phyloP scores from a whole-genome alignment of 345 rosid species.

The Sisymbrium altissimum region DNA sequence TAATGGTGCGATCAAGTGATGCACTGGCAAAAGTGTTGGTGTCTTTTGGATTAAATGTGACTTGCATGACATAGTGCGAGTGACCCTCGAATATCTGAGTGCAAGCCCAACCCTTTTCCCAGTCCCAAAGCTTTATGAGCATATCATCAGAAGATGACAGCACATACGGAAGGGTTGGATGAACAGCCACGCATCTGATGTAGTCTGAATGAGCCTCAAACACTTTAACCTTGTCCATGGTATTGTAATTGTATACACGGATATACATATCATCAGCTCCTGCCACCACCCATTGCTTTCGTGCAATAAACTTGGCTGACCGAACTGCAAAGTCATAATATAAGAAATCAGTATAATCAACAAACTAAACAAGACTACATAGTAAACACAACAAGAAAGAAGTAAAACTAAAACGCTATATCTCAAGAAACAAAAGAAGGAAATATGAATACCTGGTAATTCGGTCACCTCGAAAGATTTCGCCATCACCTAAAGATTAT shows the following conservation, averaged over 20 bases:
- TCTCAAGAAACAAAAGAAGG: neutral
- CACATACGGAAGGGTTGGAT: constrained; percentile 89
- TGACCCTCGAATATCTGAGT: constrained; percentile 98
- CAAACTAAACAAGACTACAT: neutral
- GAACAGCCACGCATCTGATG: constrained; percentile 92
- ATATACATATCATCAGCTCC: constrained; percentile 93
- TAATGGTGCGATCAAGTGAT: constrained; percentile 89
- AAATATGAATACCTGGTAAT: constrained; percentile 61
- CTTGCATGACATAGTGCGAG: constrained; percentile 99
- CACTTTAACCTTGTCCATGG: constrained; percentile 87
- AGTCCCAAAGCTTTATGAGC: constrained; percentile 99
- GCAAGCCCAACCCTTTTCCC: constrained; percentile 98
- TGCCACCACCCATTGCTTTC: constrained; percentile 92
- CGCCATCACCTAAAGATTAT: constrained; percentile 57
- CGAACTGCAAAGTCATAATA: constrained; percentile 57
- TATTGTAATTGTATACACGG: constrained; percentile 90
- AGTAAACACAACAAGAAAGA: neutral
- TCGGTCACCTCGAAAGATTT: constrained; percentile 89
- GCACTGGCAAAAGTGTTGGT: constrained; percentile 96
- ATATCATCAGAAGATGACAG: constrained; percentile 97
- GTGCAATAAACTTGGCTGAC: constrained; percentile 84
- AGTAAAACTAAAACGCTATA: neutral
- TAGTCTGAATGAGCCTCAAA: constrained; percentile 97
- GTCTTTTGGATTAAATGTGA: constrained; percentile 86
- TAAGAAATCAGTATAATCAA: constrained; percentile 7